Conservation (phyloP, 164 flowering plant species). For the Macadamia tetraphylla region DNA sequence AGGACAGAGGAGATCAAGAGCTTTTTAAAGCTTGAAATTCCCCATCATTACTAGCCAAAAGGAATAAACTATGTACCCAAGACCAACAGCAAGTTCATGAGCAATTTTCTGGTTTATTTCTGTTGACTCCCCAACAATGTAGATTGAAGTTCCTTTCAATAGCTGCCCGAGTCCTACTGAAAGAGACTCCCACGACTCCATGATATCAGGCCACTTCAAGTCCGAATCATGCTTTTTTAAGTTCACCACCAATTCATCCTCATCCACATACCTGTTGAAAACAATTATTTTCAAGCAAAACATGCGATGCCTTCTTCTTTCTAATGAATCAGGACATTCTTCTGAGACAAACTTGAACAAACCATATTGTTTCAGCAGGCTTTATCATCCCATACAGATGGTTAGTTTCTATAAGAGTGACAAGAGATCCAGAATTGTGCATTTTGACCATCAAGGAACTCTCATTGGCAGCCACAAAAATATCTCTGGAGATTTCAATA, state of each 20-base stretch:
- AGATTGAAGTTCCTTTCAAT: conserved; percentile 80
- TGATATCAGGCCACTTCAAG: conserved; percentile 88
- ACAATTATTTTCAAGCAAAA: conserved; percentile 2
- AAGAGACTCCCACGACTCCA: conserved; percentile 93
- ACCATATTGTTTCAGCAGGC: conserved; percentile 97
- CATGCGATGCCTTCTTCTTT: background rate
- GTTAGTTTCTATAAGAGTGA: conserved; percentile 58
- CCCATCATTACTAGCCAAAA: background rate
- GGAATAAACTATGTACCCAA: conserved; percentile 49
- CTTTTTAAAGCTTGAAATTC: background rate
- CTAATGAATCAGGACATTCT: background rate
- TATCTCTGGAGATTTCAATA: conserved; percentile 39
- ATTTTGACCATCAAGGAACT: conserved; percentile 51
- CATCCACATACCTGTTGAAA: conserved; percentile 78
- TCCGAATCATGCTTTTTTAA: conserved; percentile 82
- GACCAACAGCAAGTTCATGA: conserved; percentile 80
- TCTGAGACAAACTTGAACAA: conserved; percentile 13
- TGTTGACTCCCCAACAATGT: conserved; percentile 81
- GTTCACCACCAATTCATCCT: conserved; percentile 76
- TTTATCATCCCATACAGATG: conserved; percentile 76
- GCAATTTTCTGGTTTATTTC: conserved; percentile 81
- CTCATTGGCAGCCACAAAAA: conserved; percentile 60
- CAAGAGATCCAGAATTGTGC: conserved; percentile 31
- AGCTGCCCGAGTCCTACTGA: conserved; percentile 57
- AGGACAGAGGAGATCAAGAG: background rate